Conservation (phyloP, 768 basidiomycete genomes). For the Boletus reticuloceps region DNA sequence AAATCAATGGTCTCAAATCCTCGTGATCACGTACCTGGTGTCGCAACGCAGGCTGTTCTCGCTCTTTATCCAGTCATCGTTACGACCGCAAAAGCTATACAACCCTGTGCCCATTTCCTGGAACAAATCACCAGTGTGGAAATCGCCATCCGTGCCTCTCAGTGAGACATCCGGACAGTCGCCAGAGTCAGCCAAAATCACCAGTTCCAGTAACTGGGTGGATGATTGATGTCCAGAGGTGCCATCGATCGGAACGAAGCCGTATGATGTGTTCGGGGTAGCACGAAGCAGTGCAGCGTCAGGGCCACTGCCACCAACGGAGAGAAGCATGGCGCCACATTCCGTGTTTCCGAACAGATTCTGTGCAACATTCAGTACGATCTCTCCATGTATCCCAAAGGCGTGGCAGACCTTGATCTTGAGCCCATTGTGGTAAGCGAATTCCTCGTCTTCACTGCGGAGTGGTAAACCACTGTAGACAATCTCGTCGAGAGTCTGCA, state of each 20-base stretch:
- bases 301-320: constrained; percentile 50
- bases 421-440: constrained; percentile 63
- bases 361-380: constrained; percentile 36
- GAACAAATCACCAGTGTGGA: constrained; percentile 84
- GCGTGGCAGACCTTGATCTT: constrained; percentile 52
- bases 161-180: constrained; percentile 67
- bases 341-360: constrained; percentile 84
- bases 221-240: constrained; percentile 51
- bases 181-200: constrained; percentile 62
- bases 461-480: constrained; percentile 66
- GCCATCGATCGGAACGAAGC: constrained; percentile 58
- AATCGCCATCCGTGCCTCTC: constrained; percentile 61
- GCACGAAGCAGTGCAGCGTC: constrained; percentile 53
- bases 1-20: constrained; percentile 2
- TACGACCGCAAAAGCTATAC: constrained; percentile 67
- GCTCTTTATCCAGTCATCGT: constrained; percentile 86
- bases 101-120: constrained; percentile 54
- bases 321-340: constrained; percentile 69
- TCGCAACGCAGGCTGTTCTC: constrained; percentile 78
- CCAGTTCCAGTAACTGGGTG: constrained; percentile 59
- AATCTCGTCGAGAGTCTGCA: constrained; percentile 59
- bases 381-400: constrained; percentile 8
- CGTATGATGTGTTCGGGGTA: constrained; percentile 62
- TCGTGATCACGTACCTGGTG: constrained; percentile 48
- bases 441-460: constrained; percentile 66